Evolutionary conservation across 352 stramenopile species (phyloP).

Genomic region (Globisporangium radiosum): DNA sequence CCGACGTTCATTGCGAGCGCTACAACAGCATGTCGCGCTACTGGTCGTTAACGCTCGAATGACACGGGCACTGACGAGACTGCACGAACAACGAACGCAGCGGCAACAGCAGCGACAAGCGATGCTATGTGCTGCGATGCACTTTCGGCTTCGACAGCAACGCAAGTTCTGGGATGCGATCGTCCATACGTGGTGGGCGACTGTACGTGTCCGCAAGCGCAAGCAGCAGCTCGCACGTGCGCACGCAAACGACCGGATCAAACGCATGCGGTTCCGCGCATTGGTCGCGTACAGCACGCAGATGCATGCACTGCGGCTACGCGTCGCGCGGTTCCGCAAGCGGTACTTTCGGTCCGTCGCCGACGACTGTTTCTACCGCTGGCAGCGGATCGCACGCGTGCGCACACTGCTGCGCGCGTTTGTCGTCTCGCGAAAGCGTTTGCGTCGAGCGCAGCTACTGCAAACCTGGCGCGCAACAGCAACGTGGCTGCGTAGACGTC

Average conservation of each 20-base stretch:
- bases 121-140: conserved; percentile 1
- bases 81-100: not conserved
- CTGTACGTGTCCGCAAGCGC: not conserved
- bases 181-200: conserved; percentile 14
- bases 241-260: not conserved
- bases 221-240: not conserved
- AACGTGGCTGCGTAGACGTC: not conserved
- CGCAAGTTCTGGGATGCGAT: conserved; percentile 18
- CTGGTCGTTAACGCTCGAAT: not conserved
- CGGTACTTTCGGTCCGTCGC: conserved; percentile 20
- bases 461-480: not conserved
- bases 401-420: conserved; percentile 9
- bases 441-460: not conserved
- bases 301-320: conserved; percentile 6
- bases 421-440: not conserved
- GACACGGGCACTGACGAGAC: not conserved
- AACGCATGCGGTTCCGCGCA: not conserved
- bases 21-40: not conserved
- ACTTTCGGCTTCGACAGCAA: conserved; percentile 16
- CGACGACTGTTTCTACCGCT: conserved; percentile 22
- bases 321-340: conserved; percentile 16
- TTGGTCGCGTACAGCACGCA: conserved; percentile 1
- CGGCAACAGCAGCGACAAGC: conserved; percentile 3
- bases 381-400: conserved; percentile 11
- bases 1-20: not conserved